Evolutionary conservation across 2,329 filamentous ascomycete species (phyloP).

Genomic region (Neodidymelliopsis sp.): DNA sequence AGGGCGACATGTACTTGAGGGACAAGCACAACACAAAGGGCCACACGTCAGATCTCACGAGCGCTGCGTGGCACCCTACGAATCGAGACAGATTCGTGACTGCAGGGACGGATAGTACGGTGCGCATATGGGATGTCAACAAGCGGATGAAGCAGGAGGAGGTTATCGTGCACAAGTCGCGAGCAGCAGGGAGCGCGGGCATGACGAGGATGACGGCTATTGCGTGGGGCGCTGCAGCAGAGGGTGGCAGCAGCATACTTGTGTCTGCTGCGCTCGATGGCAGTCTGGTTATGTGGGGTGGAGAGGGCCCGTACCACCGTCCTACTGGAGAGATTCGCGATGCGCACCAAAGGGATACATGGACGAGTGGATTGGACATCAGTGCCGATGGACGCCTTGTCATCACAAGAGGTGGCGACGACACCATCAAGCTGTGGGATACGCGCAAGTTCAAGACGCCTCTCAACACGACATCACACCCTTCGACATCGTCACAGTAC

Average conservation of each 20-base stretch:
- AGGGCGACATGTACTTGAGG: slow-evolving; percentile 97
- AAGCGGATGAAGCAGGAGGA: slow-evolving; percentile 89
- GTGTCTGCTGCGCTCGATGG: slow-evolving; percentile 88
- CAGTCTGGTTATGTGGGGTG: slow-evolving; percentile 88
- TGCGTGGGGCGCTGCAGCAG: slow-evolving; percentile 78
- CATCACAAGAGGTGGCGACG: slow-evolving; percentile 88
- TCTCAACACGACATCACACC: slow-evolving; percentile 78
- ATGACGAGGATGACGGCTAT: slow-evolving; percentile 94
- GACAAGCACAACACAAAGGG: slow-evolving; percentile 99
- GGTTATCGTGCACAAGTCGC: slow-evolving; percentile 95
- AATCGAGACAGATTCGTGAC: slow-evolving; percentile 87
- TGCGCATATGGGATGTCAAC: slow-evolving; percentile 97
- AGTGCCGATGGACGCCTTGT: slow-evolving; percentile 90
- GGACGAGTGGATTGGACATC: slow-evolving; percentile 91
- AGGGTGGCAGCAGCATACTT: slow-evolving; percentile 80
- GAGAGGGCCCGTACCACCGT: slow-evolving; percentile 83
- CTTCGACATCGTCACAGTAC: slow-evolving; percentile 83
- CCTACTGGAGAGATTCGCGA: slow-evolving; percentile 84
- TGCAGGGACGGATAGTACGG: slow-evolving; percentile 90
- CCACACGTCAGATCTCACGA: slow-evolving; percentile 89
- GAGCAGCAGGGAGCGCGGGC: slow-evolving; percentile 84
- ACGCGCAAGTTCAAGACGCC: slow-evolving; percentile 93
- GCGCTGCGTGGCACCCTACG: slow-evolving; percentile 88
- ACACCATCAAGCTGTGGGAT: slow-evolving; percentile 96
- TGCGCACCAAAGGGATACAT: slow-evolving; percentile 82